These are phyloP conservation scores for Trichoderma sp. DNA, from an alignment of 2,329 filamentous ascomycete genomes.

Conservation along the genomic window DNA sequence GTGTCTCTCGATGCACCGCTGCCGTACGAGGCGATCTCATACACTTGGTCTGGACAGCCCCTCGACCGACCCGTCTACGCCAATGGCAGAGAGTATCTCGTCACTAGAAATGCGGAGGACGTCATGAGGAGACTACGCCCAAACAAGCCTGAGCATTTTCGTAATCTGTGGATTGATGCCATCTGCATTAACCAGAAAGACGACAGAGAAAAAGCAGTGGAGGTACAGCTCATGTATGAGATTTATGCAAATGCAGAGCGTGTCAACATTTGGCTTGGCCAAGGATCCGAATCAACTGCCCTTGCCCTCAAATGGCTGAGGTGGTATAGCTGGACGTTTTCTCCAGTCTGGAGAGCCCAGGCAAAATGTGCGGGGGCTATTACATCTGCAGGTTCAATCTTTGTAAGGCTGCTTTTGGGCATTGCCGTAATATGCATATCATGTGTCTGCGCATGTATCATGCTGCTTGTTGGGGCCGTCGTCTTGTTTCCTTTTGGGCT, in stretches of 20 bases:
- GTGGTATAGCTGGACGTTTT: neutral
- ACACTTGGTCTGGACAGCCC: conserved; percentile 1
- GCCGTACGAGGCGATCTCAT: conserved; percentile 6
- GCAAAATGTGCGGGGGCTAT: neutral
- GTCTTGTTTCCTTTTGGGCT: neutral
- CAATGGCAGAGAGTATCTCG: neutral
- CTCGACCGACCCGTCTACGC: neutral
- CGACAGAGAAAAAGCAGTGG: neutral
- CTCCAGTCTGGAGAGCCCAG: neutral
- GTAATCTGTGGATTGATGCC: conserved; percentile 14
- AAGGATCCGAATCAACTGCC: neutral
- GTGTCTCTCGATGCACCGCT: neutral
- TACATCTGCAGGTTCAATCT: neutral
- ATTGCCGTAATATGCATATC: neutral
- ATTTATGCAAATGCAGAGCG: neutral
- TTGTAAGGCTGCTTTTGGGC: neutral
- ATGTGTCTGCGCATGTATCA: neutral
- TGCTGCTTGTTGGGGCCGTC: neutral
- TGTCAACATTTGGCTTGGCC: conserved; percentile 10
- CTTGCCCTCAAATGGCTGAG: neutral
- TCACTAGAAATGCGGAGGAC: neutral
- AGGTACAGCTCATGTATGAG: conserved; percentile 15
- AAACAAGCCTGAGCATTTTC: neutral
- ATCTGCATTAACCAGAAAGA: conserved; percentile 18
- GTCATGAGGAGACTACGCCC: neutral